phyloP scores from a whole-genome alignment of 306 rosid genomes.

The Glycine soja region DNA sequence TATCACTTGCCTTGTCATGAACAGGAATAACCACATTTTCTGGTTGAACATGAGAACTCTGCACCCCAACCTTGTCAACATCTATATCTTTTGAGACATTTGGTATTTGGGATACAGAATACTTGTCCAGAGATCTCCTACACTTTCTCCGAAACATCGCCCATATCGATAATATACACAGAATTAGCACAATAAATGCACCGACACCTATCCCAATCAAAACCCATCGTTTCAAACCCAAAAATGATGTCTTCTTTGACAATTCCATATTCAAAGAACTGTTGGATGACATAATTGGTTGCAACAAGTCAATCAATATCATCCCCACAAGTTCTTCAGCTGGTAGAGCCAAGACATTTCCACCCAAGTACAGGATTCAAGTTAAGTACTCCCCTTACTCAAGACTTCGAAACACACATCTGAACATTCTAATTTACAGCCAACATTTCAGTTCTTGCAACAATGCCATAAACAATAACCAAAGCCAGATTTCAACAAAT shows the following conservation, averaged over 20 bases:
- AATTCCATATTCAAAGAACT: conserved; percentile 68
- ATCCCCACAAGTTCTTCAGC: conserved; percentile 46
- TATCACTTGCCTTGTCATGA: conserved; percentile 67
- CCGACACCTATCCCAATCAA: conserved; percentile 84
- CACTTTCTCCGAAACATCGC: conserved; percentile 81
- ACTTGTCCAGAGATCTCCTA: conserved; percentile 68
- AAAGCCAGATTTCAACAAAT: conserved; percentile 32
- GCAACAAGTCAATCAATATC: conserved; percentile 48
- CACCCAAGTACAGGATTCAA: conserved; percentile 55
- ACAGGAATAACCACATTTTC: conserved; percentile 59
- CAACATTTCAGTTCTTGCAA: conserved; percentile 33
- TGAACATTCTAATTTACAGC: conserved; percentile 27
- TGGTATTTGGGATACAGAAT: conserved; percentile 77
- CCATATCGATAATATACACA: conserved; percentile 80
- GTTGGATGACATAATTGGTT: conserved; percentile 62
- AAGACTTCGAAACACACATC: conserved; percentile 18
- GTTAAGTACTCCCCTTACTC: conserved; percentile 45
- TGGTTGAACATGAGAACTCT: conserved; percentile 60
- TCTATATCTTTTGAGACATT: conserved; percentile 82
- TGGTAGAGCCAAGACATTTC: conserved; percentile 57
- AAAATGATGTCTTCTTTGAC: conserved; percentile 73
- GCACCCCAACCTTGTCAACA: conserved; percentile 78
- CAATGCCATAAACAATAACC: conserved; percentile 5
- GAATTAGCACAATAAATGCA: conserved; percentile 79
- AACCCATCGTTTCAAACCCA: conserved; percentile 88